phyloP scores from a whole-genome alignment of 164 flowering plant species.

The Cinnamomum chago region DNA sequence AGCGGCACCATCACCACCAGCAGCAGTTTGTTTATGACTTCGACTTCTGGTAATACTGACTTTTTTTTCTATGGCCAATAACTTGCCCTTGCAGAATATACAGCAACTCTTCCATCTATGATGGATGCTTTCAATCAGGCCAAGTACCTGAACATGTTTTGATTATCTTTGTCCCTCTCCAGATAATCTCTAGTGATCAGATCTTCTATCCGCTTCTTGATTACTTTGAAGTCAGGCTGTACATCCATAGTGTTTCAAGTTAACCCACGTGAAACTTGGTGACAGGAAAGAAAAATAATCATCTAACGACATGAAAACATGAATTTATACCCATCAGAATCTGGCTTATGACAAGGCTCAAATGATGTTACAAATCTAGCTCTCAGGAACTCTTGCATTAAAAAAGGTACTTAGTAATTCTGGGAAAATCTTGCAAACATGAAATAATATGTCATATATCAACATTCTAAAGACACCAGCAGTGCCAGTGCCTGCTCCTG shows the following conservation, averaged over 20 bases:
- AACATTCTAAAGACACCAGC: too few species aligned
- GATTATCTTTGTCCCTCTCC: conserved; percentile 80
- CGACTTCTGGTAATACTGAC: not conserved
- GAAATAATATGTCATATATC: too few species aligned
- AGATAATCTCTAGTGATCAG: conserved; percentile 80
- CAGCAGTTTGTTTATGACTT: not conserved
- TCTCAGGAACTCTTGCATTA: too few species aligned
- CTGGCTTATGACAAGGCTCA: too few species aligned
- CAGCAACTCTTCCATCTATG: conserved; percentile 3
- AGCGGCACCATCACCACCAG: not conserved
- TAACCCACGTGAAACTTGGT: not conserved
- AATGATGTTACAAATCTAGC: too few species aligned
- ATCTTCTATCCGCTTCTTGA: conserved; percentile 80
- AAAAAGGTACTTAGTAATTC: too few species aligned
- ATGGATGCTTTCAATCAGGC: conserved; percentile 42
- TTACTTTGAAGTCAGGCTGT: conserved; percentile 84
- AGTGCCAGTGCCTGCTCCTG: too few species aligned
- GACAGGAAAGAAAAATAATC: not conserved
- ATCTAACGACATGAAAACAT: not conserved
- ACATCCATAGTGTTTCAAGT: conserved; percentile 8
- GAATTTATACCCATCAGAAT: too few species aligned
- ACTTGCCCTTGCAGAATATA: not conserved
- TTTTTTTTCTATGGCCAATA: conserved; percentile 13
- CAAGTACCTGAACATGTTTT: conserved; percentile 72
- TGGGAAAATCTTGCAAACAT: too few species aligned